These are phyloP conservation scores for Pseudogymnoascus sp. DNA, from an alignment of 2,329 filamentous ascomycete genomes.

Conservation along the genomic window DNA sequence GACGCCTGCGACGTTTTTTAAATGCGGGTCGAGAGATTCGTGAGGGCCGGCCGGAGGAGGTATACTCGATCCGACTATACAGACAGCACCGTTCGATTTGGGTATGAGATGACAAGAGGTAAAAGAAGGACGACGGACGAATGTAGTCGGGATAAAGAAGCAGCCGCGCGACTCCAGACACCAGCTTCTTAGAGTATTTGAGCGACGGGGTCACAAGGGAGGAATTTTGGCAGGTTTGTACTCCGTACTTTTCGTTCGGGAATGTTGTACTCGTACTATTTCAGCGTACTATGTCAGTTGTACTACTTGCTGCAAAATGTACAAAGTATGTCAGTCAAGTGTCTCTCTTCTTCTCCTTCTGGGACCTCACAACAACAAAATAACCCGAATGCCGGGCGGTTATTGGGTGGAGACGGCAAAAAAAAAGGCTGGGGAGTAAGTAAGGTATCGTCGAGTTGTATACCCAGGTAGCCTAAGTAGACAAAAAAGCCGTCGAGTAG, in stretches of 20 bases:
- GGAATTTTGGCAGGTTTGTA: conserved; percentile 2
- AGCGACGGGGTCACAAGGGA: conserved; percentile 2
- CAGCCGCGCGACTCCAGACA: not conserved
- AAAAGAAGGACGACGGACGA: not conserved
- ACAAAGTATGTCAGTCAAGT: not conserved
- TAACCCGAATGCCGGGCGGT: not conserved
- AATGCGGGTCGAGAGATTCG: not conserved
- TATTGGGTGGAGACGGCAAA: not conserved
- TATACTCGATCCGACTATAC: conserved; percentile 5
- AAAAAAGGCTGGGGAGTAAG: not conserved
- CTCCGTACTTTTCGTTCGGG: conserved; percentile 1
- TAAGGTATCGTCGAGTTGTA: not conserved
- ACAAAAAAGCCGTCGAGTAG: conserved; percentile 1
- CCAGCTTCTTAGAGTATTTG: conserved; percentile 5
- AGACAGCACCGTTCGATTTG: not conserved
- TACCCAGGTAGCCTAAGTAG: not conserved
- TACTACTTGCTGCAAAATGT: not conserved
- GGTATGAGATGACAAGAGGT: not conserved
- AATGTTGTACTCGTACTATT: conserved; percentile 4
- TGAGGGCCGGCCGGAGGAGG: not conserved
- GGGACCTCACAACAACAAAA: not conserved
- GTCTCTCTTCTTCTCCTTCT: conserved; percentile 3
- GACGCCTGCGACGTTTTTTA: not conserved
- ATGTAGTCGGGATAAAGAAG: conserved; percentile 3
- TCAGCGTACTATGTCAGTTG: not conserved